A percentile compares a stretch with the other conserved stretches of the same genome.
Conservation (phyloP, 305 asterid species). For the Lippia alba region DNA sequence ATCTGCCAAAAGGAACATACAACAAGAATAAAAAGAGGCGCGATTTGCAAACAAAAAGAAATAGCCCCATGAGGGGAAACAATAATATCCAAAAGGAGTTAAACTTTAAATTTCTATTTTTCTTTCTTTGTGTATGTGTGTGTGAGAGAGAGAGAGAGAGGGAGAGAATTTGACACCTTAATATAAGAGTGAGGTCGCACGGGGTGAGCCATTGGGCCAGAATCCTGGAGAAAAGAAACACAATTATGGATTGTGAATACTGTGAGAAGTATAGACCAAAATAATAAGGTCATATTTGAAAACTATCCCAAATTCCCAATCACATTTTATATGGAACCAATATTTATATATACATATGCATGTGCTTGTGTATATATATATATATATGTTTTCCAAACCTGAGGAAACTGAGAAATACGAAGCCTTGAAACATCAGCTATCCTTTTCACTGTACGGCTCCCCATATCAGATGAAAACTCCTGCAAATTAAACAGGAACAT, state of each 20-base stretch:
- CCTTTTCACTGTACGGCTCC: conserved; percentile 85
- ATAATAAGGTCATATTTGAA: neutral
- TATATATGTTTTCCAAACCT: conserved; percentile 46
- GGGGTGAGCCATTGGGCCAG: conserved; percentile 96
- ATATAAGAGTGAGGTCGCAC: conserved; percentile 84
- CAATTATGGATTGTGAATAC: conserved; percentile 15
- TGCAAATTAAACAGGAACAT: conserved; percentile 30
- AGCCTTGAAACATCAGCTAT: conserved; percentile 84
- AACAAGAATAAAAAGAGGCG: conserved; percentile 26
- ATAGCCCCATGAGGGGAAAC: conserved; percentile 1
- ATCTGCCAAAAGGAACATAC: conserved; percentile 49
- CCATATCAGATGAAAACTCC: conserved; percentile 97
- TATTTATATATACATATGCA: no score
- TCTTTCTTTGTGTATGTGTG: neutral
- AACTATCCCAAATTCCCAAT: neutral
- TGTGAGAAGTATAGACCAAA: neutral
- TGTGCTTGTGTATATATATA: no score
- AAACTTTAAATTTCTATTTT: neutral
- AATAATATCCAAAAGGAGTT: conserved; percentile 10
- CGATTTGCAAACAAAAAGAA: conserved; percentile 8
- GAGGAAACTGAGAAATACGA: conserved; percentile 75
- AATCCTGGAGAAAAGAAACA: conserved; percentile 59
- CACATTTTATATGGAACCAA: neutral
- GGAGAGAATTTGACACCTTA: conserved; percentile 51
- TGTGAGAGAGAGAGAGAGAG: neutral